phyloP scores from a whole-genome alignment of 2,329 filamentous ascomycete species.

The Niveomyces coronatus region DNA sequence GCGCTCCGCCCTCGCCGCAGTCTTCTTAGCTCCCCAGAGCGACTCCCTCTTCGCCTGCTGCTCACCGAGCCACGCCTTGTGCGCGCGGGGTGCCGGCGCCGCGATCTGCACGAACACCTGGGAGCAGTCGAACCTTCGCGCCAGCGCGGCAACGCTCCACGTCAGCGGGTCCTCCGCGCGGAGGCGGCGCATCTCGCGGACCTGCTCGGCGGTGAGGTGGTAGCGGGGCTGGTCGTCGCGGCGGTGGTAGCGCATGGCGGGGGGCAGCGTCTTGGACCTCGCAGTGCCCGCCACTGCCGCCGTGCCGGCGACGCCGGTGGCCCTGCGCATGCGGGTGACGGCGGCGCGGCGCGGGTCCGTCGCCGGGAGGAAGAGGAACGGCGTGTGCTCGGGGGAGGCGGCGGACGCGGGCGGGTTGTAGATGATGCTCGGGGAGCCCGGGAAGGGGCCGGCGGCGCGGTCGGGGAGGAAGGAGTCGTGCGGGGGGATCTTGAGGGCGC shows the following conservation, averaged over 20 bases:
- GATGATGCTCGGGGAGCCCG: constrained; percentile 33
- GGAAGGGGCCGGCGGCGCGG: constrained; percentile 20
- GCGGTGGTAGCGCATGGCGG: constrained; percentile 23
- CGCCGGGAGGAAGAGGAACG: constrained; percentile 53
- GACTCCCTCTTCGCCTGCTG: constrained; percentile 38
- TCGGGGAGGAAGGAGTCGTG: constrained; percentile 48
- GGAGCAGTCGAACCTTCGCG: constrained; percentile 45
- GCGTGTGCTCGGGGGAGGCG: constrained; percentile 52
- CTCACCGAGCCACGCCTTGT: constrained; percentile 34
- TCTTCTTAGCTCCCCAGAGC: constrained; percentile 48
- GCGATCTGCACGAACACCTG: constrained; percentile 49
- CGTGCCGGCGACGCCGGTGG: constrained; percentile 18
- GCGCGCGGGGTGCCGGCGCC: constrained; percentile 36
- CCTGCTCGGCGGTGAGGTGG: constrained; percentile 44
- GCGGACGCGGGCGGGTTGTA: constrained; percentile 47
- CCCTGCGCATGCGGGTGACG: constrained; percentile 35
- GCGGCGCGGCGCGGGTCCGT: constrained; percentile 42
- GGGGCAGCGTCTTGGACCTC: constrained; percentile 21
- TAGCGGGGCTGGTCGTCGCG: constrained; percentile 28
- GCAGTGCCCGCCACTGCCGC: constrained; percentile 12
- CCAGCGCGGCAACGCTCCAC: constrained; percentile 45
- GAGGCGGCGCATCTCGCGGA: constrained; percentile 49
- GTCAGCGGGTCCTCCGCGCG: constrained; percentile 40
- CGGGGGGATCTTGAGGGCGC: constrained; percentile 47
- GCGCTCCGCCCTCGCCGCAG: constrained; percentile 44